These are phyloP conservation scores for Exophiala lecanii-corni DNA, from an alignment of 2,329 filamentous ascomycete species.

Conservation along the genomic window DNA sequence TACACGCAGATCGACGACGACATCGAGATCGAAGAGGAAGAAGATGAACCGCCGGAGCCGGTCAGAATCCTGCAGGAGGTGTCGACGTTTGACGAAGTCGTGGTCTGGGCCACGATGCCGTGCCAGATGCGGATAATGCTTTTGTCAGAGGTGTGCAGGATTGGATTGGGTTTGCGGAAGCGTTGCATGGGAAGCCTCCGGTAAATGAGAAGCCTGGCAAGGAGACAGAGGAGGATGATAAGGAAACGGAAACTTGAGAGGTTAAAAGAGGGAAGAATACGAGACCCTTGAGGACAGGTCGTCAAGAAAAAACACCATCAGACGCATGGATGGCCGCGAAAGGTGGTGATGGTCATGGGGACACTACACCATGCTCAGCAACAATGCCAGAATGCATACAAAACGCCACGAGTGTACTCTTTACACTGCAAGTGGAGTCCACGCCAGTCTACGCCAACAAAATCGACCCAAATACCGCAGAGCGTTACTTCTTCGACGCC, in stretches of 20 bases:
- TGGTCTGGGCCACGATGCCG: conserved; percentile 78
- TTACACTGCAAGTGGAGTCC: background rate
- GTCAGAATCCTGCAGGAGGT: conserved; percentile 57
- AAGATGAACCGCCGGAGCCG: conserved; percentile 44
- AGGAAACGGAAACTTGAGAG: background rate
- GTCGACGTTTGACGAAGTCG: conserved; percentile 66
- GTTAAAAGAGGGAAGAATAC: too few species aligned
- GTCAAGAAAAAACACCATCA: too few species aligned
- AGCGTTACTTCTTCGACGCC: conserved; percentile 1
- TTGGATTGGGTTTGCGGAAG: conserved; percentile 70
- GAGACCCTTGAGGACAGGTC: too few species aligned
- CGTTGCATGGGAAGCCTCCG: conserved; percentile 45
- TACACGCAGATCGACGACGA: conserved; percentile 24
- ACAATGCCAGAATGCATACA: too few species aligned
- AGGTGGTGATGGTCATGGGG: too few species aligned
- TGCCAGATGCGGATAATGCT: conserved; percentile 61
- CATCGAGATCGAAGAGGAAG: conserved; percentile 39
- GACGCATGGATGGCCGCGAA: too few species aligned
- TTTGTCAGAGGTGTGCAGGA: conserved; percentile 73
- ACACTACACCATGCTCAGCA: too few species aligned
- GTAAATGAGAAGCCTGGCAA: background rate
- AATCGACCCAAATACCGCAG: too few species aligned
- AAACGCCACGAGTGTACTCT: too few species aligned
- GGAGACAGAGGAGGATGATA: background rate
- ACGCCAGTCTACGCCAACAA: background rate